Evolutionary conservation across 2,329 filamentous ascomycete species (phyloP).

Genomic region (Colletotrichum navitas): DNA sequence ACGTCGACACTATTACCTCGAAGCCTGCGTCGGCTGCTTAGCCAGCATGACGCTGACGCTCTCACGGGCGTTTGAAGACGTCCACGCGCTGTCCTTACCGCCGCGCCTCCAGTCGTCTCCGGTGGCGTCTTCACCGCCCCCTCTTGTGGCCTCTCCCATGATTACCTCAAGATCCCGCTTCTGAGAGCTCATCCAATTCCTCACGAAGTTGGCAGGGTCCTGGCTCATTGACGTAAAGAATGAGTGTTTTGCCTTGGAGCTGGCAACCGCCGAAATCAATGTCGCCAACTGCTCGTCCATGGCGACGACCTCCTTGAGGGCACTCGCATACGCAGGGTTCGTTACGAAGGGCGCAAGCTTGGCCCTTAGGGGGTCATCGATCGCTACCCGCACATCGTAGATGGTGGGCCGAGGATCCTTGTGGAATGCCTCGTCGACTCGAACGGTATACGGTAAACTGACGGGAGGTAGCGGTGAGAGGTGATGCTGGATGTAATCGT

Average conservation of each 20-base stretch:
- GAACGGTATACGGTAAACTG: constrained; percentile 90
- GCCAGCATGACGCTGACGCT: constrained; percentile 72
- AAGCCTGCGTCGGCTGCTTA: constrained; percentile 56
- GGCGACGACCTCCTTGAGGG: constrained; percentile 79
- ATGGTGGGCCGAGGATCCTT: constrained; percentile 81
- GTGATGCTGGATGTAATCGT: constrained; percentile 83
- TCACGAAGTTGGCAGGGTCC: constrained; percentile 87
- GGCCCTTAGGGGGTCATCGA: constrained; percentile 84
- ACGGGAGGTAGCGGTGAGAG: constrained; percentile 84
- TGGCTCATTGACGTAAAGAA: constrained; percentile 85
- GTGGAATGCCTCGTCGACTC: constrained; percentile 88
- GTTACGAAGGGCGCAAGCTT: constrained; percentile 75
- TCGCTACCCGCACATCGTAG: constrained; percentile 87
- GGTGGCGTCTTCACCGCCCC: constrained; percentile 67
- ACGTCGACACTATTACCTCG: constrained; percentile 16
- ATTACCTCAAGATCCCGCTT: constrained; percentile 91
- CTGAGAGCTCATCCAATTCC: constrained; percentile 90
- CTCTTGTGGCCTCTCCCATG: constrained; percentile 80
- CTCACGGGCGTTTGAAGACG: constrained; percentile 70
- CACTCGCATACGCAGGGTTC: constrained; percentile 77
- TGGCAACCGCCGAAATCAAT: constrained; percentile 83
- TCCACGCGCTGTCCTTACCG: constrained; percentile 67
- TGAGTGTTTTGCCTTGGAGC: constrained; percentile 89
- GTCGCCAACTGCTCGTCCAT: constrained; percentile 90
- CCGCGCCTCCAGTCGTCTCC: constrained; percentile 79